Evolutionary conservation across 1,284 basidiomycete species (phyloP).

Genomic region (Leucoagaricus sp.): DNA sequence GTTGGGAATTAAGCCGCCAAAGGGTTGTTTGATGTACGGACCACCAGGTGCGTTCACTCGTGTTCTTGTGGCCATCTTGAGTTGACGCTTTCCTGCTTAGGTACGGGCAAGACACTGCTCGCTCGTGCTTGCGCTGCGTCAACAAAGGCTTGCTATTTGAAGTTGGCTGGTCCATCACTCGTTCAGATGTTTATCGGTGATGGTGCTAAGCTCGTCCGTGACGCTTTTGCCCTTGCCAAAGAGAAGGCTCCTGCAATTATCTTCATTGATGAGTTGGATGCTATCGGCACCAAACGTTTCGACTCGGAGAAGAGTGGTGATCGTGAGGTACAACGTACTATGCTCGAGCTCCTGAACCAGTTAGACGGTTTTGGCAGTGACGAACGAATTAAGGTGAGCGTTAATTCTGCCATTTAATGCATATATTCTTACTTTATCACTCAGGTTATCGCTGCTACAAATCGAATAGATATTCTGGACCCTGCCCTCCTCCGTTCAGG

Average conservation of each 20-base stretch:
- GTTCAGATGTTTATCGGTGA: slow-evolving; percentile 99
- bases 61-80: slow-evolving; percentile 13
- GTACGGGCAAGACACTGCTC: slow-evolving; percentile 97
- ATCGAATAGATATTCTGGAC: slow-evolving; percentile 98
- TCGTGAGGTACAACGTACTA: slow-evolving; percentile 99
- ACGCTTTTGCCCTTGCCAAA: slow-evolving; percentile 96
- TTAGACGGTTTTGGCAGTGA: slow-evolving; percentile 97
- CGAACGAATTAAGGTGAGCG: slow-evolving; percentile 87
- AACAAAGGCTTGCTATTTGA: slow-evolving; percentile 97
- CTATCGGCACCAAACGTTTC: slow-evolving; percentile 96
- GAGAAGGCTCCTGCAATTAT: slow-evolving; percentile 99
- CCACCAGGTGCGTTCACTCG: slow-evolving; percentile 71
- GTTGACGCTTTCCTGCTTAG: slow-evolving; percentile 27
- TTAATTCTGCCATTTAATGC: background rate
- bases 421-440: slow-evolving; percentile 6
- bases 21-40: slow-evolving; percentile 95
- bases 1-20: slow-evolving; percentile 96
- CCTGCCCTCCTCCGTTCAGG: slow-evolving; percentile 97
- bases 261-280: slow-evolving; percentile 98
- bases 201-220: slow-evolving; percentile 96
- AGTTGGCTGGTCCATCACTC: slow-evolving; percentile 96
- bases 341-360: slow-evolving; percentile 99
- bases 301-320: slow-evolving; percentile 99
- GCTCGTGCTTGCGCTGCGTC: slow-evolving; percentile 97
- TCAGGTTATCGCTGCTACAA: slow-evolving; percentile 97